Base-by-base conservation (phyloP, 805 yeast genomes). In the Teunomyces tritomae region DNA sequence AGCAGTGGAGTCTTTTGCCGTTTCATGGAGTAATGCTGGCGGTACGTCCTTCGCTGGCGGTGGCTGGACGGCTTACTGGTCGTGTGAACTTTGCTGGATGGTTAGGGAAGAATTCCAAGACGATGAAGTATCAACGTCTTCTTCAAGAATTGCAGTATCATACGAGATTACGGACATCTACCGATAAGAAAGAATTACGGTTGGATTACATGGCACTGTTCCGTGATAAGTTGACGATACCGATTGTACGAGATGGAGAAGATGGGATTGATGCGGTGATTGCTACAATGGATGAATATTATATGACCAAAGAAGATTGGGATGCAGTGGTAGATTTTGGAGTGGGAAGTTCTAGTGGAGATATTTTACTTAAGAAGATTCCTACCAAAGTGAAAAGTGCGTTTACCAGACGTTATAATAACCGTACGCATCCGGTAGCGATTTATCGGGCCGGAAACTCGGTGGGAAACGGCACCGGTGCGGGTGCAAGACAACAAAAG, bases 1-100 rank as follows among this genome's bases (percentile, higher is more conserved):
- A 92, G 65, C 88, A 87, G 56, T 91, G 98, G 98, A 82, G 94
- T 51, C 74, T 92, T 50, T 78, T 94, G 74, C 99, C 98, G 5
- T 77, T 89, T 58, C 97, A 89, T 67, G 97, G 90, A 0, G 77
- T 89, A 3, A 73, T 87, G 75, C 91, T 97, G 1, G 80, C 96
- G 0, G 89, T 94, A 9, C 70, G 80, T 43, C 99, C 98, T 1
- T 77, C 89, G 0, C 81, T 82, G 29, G 78, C 76, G 53, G 83
- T 89, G 16, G 84, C 88, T 11, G 97, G 97, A 6, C 78, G 77
- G 43, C 65, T 85, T 43, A 67, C 77, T 1, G 86, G 86, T 8
- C 73, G 96, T 54, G 82, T 85, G 46, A 84, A 82, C 66, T 92
- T 92, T 69, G 81, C 97, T 0, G 71, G 85, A 1, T 91, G 91